Evolutionary conservation across 805 yeast genomes (phyloP), one percentile per base, ranked within the genome.

Genomic region (Saccharomycopsis sp.): DNA sequence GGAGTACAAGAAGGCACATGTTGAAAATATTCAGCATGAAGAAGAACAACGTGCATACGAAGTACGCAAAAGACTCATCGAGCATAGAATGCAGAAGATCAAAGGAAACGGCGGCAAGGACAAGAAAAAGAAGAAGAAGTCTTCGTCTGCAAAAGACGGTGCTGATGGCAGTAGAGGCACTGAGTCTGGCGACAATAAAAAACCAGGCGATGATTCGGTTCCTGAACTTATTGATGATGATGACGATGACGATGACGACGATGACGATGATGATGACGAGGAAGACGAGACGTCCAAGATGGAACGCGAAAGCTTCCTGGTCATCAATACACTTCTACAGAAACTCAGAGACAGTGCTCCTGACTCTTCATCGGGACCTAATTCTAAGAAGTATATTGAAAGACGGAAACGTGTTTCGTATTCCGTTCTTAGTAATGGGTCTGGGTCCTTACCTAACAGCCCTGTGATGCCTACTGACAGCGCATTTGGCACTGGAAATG

Each of bases 281-380:
- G 55, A 25, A 20, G 56, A 56, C 3, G 54, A 49, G 20, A 58
- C 34, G 17, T 47, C 25, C 15, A 57, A 56, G 29, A 57, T 50
- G 3, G 59, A 56, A 47, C 20, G 35, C 5, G 57, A 35, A 5
- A 54, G 58, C 15, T 29, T 50, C 15, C 54, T 59, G 2, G 62
- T 90, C 49, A 90, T 94, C 87, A 99, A 94, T 69, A 82, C 86
- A 41, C 75, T 94, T 54, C 77, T 94, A 59, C 96, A 91, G 69
- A 89, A 87, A 67, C 79, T 94, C 67, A 86, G 91, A 67, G 91
- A 84, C 62, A 84, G 89, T 3, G 94, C 91, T 62, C 82, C 94
- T 1, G 75, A 89, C 1, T 81, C 90, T 2, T 93, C 96, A 0
- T 77, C 96, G 65, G 83, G 96, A 93, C 1, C 75, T 85, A 65